Base-by-base conservation (phyloP, 148 eudicot genomes). In the Fallopia convolvulus region DNA sequence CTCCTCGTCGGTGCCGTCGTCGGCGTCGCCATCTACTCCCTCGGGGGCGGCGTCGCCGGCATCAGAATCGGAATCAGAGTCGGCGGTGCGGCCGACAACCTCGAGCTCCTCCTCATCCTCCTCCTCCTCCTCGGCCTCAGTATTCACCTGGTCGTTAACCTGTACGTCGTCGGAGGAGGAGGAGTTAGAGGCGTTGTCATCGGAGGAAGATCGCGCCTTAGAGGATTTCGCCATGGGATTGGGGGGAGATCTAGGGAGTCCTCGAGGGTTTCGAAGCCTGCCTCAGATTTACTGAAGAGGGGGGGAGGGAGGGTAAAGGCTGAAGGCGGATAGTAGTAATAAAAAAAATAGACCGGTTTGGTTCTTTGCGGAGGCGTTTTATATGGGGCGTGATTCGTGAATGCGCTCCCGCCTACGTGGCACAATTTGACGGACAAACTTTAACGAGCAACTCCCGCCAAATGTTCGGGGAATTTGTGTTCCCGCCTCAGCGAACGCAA, bases 91-190 rank as follows among this genome's bases (percentile, higher is more conserved):
- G 17, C 36, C 70, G 70, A 61, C 70, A 30, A 30, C 70, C 36
- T 61, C 70, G 36, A 61, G 70, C 70, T 78, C 82, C 63, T 85
- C 90, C 74, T 91, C 93, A 56, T 91, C 95, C 58, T 94, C 97
- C 83, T 94, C 98, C 26, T 55, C 61, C 61, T 55, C 39, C 70
- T 61, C 70, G 36, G 70, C 36, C 36, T 61, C 70, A 1, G 70
- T 23, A 61, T 61, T 58, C 65, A n/a, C 6, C 65, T 58, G 65
- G 32, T 58, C 32, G 30, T 58, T 10, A 14, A 26, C 70, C 70
- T 61, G 70, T n/a, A n/a, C n/a, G 15, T 61, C 70, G 70, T 61
- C 70, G 6, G 11, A 12, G 13, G 26, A 39, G 70, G 70, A 61
- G 70, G 26, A 61, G 70, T 30, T 26, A 30, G 70, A 61, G 21